Conservation (phyloP, 2,329 filamentous ascomycete genomes). For the Epichloe aotearoae region DNA sequence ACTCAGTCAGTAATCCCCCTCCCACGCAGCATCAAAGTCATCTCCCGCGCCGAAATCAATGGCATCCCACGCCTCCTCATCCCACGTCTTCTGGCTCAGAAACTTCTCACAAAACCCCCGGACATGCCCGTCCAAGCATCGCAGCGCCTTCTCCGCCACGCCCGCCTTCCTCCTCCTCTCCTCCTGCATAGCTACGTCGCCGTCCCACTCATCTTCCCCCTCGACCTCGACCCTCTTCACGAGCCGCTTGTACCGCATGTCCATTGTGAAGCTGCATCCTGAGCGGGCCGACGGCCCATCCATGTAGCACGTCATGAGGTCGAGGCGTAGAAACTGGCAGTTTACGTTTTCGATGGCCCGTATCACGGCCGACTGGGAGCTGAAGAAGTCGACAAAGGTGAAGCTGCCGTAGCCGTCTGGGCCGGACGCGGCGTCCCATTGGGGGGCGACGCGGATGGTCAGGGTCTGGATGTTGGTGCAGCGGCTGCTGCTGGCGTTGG, state of each 20-base stretch:
- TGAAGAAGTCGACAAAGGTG: conserved; percentile 26
- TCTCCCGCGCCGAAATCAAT: neutral
- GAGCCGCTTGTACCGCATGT: conserved; percentile 8
- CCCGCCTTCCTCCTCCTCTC: neutral
- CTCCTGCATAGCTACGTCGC: conserved; percentile 9
- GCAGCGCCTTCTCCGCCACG: neutral
- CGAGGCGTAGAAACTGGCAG: conserved; percentile 23
- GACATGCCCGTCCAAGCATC: conserved; percentile 2
- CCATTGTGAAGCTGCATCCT: conserved; percentile 6
- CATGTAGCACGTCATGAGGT: conserved; percentile 16
- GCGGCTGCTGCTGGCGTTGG: conserved; percentile 6
- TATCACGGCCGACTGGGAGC: conserved; percentile 14
- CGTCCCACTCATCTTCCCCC: conserved; percentile 8
- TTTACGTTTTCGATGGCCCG: conserved; percentile 19
- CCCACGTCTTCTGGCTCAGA: neutral
- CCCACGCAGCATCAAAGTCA: neutral
- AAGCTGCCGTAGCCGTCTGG: conserved; percentile 9
- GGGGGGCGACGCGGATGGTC: conserved; percentile 28
- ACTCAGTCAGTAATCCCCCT: neutral
- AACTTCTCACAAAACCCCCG: conserved; percentile 3
- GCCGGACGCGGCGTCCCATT: conserved; percentile 2
- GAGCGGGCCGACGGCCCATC: neutral
- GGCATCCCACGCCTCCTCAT: neutral
- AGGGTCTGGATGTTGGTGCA: conserved; percentile 26
- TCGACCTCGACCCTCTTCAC: neutral